Evolutionary conservation across 495 filamentous ascomycete genomes (phyloP), one percentile per base, ranked within the genome.

Genomic region (Penicillium paxilli): DNA sequence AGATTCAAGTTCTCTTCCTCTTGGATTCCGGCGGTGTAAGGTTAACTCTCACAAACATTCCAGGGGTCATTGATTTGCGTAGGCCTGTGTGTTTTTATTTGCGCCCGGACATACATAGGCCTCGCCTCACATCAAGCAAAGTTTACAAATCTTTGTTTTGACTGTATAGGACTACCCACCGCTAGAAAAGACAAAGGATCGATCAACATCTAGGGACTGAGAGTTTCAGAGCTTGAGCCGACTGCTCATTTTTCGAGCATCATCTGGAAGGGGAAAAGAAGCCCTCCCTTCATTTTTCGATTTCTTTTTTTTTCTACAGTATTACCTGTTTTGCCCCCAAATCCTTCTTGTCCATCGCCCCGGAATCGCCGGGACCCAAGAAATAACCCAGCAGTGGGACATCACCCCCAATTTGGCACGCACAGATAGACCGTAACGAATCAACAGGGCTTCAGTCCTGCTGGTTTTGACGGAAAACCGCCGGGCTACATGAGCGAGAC

Each of bases 381-480:
- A 42, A 42, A 8, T 10, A 42, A 22, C 19, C 40, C 40, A 23
- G 40, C 20, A 20, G 40, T 42, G 40, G 23, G 40, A 38, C 35
- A 19, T n/a, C 30, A 24, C 1, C 20, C 14, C 4, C 16, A 22
- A 35, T 49, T 47, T 38, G n/a, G 35, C 35, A 6, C 16, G 11
- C n/a, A n/a, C n/a, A n/a, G n/a, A n/a, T 48, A 60, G 57, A 60
- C 57, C 57, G 57, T 52, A 60, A 52, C 48, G 25, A 19, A 38
- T 38, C n/a, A 5, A 38, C 35, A 5, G 16, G 32, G 16, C 4
- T 32, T 32, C 30, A 14, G n/a, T 2, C 30, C 30, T 32, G 30
- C 21, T 19, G 24, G 20, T 20, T 4, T 25, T 49, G 46, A 49
- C 38, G 47, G 26, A 55, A 37, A 45, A 55, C 11, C 33, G 40